Conservation (phyloP, 2,329 filamentous ascomycete genomes). For the Colletotrichum aenigma region DNA sequence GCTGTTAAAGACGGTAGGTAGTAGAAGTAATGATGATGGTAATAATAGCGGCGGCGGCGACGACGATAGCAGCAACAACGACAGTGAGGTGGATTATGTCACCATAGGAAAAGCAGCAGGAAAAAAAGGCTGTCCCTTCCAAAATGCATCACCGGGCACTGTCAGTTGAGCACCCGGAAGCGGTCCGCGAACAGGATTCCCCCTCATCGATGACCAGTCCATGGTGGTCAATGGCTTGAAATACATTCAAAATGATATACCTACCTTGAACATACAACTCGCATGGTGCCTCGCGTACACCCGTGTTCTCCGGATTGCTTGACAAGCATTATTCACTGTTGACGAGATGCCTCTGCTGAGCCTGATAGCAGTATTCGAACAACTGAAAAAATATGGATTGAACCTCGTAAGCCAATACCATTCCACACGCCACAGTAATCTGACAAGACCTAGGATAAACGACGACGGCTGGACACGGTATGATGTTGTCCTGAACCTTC, state of each 20-base stretch:
- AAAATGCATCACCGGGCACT: neutral
- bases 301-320: neutral
- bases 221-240: neutral
- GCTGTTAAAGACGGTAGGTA: too few relatives aligned
- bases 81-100: neutral
- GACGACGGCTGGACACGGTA: neutral
- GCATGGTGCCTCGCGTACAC: neutral
- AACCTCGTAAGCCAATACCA: conserved; percentile 11
- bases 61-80: too few relatives aligned
- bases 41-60: too few relatives aligned
- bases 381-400: conserved; percentile 3
- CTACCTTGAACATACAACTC: neutral
- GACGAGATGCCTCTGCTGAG: neutral
- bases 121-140: neutral
- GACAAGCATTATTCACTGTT: neutral
- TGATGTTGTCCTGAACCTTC: neutral
- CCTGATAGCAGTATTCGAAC: neutral
- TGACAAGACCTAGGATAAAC: conserved; percentile 6
- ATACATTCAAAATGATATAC: neutral
- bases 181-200: neutral
- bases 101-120: neutral
- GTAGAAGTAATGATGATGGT: too few relatives aligned
- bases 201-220: neutral
- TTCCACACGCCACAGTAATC: conserved; percentile 15
- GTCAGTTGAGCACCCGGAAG: neutral